Conservation (phyloP, 1,284 basidiomycete species). For the Xanthoconium separans region DNA sequence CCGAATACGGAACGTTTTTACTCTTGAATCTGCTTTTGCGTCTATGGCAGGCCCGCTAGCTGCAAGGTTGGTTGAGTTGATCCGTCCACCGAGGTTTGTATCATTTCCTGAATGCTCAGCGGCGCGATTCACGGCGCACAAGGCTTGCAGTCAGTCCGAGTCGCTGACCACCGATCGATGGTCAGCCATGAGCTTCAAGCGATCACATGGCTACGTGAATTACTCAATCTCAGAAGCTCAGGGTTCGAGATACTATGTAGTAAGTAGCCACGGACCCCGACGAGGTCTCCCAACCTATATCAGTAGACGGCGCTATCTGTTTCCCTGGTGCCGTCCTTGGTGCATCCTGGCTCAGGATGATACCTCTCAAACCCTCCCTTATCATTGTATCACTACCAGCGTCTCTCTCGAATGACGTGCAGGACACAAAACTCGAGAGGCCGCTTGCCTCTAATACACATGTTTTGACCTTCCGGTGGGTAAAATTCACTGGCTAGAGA, state of each 20-base stretch:
- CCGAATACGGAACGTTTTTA: too few relatives aligned
- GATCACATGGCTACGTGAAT: constrained; percentile 18
- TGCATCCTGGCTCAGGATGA: constrained; percentile 18
- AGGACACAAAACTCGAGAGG: constrained; percentile 17
- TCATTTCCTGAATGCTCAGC: too few relatives aligned
- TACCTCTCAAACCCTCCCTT: constrained; percentile 24
- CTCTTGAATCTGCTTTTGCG: too few relatives aligned
- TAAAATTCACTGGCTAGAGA: background rate
- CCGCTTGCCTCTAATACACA: constrained; percentile 32
- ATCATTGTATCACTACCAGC: constrained; percentile 17
- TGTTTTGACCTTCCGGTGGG: constrained; percentile 48
- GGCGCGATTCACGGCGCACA: background rate
- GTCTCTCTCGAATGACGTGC: constrained; percentile 27
- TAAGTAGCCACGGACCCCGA: too few relatives aligned
- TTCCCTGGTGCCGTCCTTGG: background rate
- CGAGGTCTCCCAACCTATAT: constrained; percentile 23
- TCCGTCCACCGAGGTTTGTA: too few relatives aligned
- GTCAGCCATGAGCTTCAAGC: background rate
- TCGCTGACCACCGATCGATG: background rate
- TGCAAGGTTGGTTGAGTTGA: too few relatives aligned
- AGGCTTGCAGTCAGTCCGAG: background rate
- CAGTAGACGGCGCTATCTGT: constrained; percentile 2
- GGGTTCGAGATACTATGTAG: too few relatives aligned
- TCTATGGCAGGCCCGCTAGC: too few relatives aligned
- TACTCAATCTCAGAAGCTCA: constrained; percentile 1